Evolutionary conservation across 176 grass and related monocot genomes (phyloP), one percentile per base, ranked within the genome.

Genomic region (Cocos nucifera): DNA sequence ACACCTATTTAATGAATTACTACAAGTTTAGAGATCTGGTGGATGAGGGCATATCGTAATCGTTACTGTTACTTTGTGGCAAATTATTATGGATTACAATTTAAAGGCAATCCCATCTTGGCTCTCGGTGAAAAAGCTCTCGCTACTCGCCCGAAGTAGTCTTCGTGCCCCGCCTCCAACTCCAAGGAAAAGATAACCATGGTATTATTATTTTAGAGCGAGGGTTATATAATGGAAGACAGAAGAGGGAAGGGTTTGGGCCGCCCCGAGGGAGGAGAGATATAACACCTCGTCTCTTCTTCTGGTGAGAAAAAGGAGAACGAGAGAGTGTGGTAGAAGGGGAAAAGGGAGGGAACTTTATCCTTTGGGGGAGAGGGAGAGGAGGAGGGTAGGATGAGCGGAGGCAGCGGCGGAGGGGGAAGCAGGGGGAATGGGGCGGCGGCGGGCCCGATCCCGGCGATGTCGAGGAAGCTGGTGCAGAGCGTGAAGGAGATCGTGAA

Each of bases 401-500:
- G 77, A 35, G 72, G 71, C 26, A 58, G 75, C 22, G 63, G 61
- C 53, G 18, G 32, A 53, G 65, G 74, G 58, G 73, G 50, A 9
- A 58, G 30, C 24, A 78, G 77, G 71, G 67, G 66, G 57, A 75
- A 9, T 10, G 35, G 9, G 35, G 35, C 10, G 9, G 35, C 71
- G 60, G 52, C 75, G 32, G 72, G 74, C 23, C 79, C 81, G 66
- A 84, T 99, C 65, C 88, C 94, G 39, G 22, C 62, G 74, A 59
- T 57, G 16, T 70, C 82, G 22, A 80, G 67, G 84, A 85, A 76
- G 79, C 63, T 99, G 25, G 94, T 99, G 56, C 94, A 99, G 85
- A 81, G 84, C 70, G 72, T 99, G 54, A 99, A 89, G 85, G 94
- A 99, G 88, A 99, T 99, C 83, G 94, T 99, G 52, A 99, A 81